These are phyloP conservation scores for Blastocystis hominis DNA, from an alignment of 352 stramenopile genomes.

Conservation along the genomic window DNA sequence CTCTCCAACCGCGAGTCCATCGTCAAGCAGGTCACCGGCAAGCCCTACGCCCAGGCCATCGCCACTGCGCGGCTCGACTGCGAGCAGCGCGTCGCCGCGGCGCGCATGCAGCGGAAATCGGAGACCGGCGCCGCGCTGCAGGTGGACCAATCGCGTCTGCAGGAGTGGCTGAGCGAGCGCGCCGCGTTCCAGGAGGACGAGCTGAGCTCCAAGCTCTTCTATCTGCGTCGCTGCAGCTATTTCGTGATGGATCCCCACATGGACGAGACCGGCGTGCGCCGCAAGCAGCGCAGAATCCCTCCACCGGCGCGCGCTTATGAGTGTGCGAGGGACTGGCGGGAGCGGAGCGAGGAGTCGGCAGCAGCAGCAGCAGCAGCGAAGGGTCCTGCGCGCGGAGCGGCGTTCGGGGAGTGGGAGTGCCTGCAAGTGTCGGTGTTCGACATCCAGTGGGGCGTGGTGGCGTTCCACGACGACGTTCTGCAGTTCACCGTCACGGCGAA, in stretches of 20 bases:
- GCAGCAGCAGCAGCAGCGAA: not conserved
- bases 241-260: constrained; percentile 37
- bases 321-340: not conserved
- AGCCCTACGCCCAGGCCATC: not conserved
- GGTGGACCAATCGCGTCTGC: not conserved
- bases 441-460: not conserved
- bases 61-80: not conserved
- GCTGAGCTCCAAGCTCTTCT: not conserved
- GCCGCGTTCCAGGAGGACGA: not conserved
- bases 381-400: not conserved
- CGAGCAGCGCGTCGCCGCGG: not conserved
- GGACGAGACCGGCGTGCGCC: not conserved
- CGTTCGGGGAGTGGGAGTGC: not conserved
- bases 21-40: not conserved
- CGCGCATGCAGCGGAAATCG: not conserved
- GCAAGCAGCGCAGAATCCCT: not conserved
- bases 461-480: not conserved
- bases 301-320: not conserved
- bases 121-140: not conserved
- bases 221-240: not conserved
- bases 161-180: not conserved
- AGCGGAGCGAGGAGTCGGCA: not conserved
- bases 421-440: not conserved
- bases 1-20: not conserved
- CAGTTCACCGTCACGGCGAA: not conserved